Base-by-base conservation (phyloP, 495 filamentous ascomycete genomes). In the Hypoxylon lienhwacheense region DNA sequence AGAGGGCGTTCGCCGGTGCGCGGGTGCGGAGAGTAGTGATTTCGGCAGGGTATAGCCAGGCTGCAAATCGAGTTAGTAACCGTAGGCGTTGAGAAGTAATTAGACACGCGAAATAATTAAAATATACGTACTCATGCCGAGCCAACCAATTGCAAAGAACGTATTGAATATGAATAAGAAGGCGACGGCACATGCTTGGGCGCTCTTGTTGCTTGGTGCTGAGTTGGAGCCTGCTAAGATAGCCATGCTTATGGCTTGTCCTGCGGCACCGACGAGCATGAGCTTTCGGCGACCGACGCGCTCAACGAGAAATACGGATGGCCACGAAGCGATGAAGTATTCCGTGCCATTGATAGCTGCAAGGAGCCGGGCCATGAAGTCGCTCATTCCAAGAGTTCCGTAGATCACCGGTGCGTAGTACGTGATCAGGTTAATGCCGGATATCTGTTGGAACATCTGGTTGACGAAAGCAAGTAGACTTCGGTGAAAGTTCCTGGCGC, bases 401-500 rank as follows among this genome's bases (percentile, higher is more conserved):
- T 87, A 82, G 39, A 90, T 82, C 3, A 82, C 80, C 4, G 86
- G 75, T 1, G 84, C 79, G 49, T 90, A 91, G 63, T 89, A 88
- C 0, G 85, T 86, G 55, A 89, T 85, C 12, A 90, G 60, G 55
- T 90, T 90, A 60, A 90, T 89, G 16, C 88, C 88, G n/a, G 77
- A 80, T 22, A 88, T 83, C 53, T 91, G 86, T 60, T 90, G 87
- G 71, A 89, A 89, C 74, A 87, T 80, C 54, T 90, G 87, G 67
- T 87, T 89, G 65, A 88, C 79, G 61, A 88, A 88, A 34, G 80
- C 87, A 21, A 90, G 74, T 17, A 84, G 66, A 0, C 79, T 82
- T 8, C 89, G 82, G 67, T 90, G 88, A 59, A 91, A 81, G 64
- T 89, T 85, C 22, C 88, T 67, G 24, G 39, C 25, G 7, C 2